phyloP scores from a whole-genome alignment of 352 stramenopile genomes.

The Globisporangium recalcitrans region DNA sequence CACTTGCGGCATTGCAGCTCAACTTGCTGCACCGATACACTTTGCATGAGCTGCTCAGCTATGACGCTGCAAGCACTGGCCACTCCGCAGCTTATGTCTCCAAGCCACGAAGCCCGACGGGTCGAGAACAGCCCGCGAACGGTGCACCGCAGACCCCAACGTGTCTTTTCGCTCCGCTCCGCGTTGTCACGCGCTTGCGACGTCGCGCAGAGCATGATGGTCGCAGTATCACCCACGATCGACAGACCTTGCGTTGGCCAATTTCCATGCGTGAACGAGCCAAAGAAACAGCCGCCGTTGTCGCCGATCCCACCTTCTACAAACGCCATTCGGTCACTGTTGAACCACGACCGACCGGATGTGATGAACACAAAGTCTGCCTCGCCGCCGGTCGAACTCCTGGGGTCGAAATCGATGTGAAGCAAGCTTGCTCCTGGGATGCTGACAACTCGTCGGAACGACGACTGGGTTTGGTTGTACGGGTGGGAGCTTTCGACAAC shows the following conservation, averaged over 20 bases:
- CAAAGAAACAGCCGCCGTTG: constrained; percentile 64
- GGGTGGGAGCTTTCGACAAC: constrained; percentile 63
- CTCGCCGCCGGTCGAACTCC: constrained; percentile 50
- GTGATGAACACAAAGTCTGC: constrained; percentile 67
- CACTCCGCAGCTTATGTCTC: constrained; percentile 26
- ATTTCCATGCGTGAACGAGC: constrained; percentile 40
- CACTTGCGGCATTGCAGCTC: constrained; percentile 31
- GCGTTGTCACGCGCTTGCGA: constrained; percentile 41
- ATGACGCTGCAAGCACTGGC: constrained; percentile 33
- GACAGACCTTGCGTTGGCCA: constrained; percentile 53
- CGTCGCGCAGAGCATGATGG: constrained; percentile 59
- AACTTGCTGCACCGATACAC: constrained; percentile 21
- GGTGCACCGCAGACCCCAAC: constrained; percentile 59
- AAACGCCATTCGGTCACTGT: constrained; percentile 52
- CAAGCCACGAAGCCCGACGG: constrained; percentile 21
- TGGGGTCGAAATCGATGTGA: constrained; percentile 66
- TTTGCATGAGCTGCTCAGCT: constrained; percentile 36
- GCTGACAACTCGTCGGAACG: constrained; percentile 51
- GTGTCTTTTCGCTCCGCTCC: constrained; percentile 29
- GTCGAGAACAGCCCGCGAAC: constrained; percentile 36
- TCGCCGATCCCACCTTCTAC: constrained; percentile 54
- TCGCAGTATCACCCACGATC: constrained; percentile 57
- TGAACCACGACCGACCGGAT: constrained; percentile 50
- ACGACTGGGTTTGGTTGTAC: constrained; percentile 53
- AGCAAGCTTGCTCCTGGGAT: constrained; percentile 49